Base-by-base conservation (phyloP, 2,329 filamentous ascomycete genomes). In the Nannizzia gypsea region DNA sequence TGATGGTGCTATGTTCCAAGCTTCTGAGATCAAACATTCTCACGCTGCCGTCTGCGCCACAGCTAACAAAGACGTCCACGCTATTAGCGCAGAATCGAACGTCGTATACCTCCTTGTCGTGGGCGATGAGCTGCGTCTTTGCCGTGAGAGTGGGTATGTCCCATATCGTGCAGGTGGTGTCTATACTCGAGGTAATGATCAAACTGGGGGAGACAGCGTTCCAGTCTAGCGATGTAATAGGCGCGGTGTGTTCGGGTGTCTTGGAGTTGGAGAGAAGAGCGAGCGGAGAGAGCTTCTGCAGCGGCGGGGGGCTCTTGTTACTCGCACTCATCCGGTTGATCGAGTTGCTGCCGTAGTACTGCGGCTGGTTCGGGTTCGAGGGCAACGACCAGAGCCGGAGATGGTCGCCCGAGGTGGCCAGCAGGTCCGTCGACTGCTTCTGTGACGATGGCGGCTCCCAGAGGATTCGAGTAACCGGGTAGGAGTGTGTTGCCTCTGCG, bases 151-250 rank as follows among this genome's bases (percentile, higher is more conserved):
- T 96, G 2, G 93, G 93, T 60, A 99, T 99, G 72, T 99, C 93
- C 93, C 93, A 99, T 65, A 99, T 99, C 3, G 93, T 99, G 76
- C 93, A 99, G 4, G 93, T 99, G 1, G 93, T 99, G 71, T 99
- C 93, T 69, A 99, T 99, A 72, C 91, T 97, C 2, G 91, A 96
- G 0, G 93, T 99, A 69, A 99, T 99, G 70, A 99, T 99, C 59
- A 99, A 79, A 72, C 92, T 96, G 0, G 93, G 93, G 24, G 90
- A 96, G 58, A 99, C 87, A 1, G 89, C 95, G 69, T 99, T 99
- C 93, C 93, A 99, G 72, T 99, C 93, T 54, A 99, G 80, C 15
- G 91, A 96, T 1, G 93, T 99, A 61, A 99, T 83, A 20, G 93
- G 93, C 13, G 93, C 93, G 3, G 93, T 99, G 71, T 99, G 95